phyloP scores from a whole-genome alignment of 2,329 filamentous ascomycete genomes.

The Colletotrichum sidae region DNA sequence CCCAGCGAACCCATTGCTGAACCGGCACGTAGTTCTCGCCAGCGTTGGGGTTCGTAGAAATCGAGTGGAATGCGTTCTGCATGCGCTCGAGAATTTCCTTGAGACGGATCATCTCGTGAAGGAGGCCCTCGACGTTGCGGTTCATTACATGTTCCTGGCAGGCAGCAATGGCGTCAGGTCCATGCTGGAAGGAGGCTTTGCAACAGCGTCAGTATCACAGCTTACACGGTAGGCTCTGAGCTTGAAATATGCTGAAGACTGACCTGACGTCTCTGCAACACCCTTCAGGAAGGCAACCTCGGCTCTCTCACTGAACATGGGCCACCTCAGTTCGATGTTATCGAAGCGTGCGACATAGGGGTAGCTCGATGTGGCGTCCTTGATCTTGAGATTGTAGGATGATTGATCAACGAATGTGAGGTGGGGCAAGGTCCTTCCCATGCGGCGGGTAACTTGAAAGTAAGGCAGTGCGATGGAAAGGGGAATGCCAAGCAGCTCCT shows the following conservation, averaged over 20 bases:
- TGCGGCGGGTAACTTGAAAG: conserved; percentile 60
- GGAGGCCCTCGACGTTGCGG: conserved; percentile 59
- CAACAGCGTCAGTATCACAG: conserved; percentile 1
- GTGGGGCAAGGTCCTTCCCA: conserved; percentile 63
- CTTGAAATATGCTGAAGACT: background rate
- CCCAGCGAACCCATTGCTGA: conserved; percentile 62
- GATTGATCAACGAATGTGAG: conserved; percentile 65
- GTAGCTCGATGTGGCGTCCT: conserved; percentile 58
- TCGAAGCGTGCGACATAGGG: conserved; percentile 64
- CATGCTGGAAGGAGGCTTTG: conserved; percentile 61
- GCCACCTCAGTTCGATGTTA: conserved; percentile 65
- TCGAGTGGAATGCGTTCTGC: conserved; percentile 65
- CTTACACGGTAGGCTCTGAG: background rate
- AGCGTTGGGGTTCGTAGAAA: conserved; percentile 63
- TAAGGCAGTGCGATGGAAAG: conserved; percentile 61
- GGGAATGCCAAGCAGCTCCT: conserved; percentile 62
- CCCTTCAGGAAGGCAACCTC: conserved; percentile 65
- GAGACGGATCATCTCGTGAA: conserved; percentile 61
- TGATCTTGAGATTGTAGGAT: conserved; percentile 63
- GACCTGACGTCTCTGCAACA: conserved; percentile 58
- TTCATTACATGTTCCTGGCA: conserved; percentile 67
- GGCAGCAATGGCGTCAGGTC: conserved; percentile 61
- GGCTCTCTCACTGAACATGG: conserved; percentile 63
- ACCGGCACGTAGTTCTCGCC: conserved; percentile 63
- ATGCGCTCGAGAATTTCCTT: conserved; percentile 66